Evolutionary conservation across 202 grass and related monocot genomes (phyloP).

Genomic region (Musa balbisiana): DNA sequence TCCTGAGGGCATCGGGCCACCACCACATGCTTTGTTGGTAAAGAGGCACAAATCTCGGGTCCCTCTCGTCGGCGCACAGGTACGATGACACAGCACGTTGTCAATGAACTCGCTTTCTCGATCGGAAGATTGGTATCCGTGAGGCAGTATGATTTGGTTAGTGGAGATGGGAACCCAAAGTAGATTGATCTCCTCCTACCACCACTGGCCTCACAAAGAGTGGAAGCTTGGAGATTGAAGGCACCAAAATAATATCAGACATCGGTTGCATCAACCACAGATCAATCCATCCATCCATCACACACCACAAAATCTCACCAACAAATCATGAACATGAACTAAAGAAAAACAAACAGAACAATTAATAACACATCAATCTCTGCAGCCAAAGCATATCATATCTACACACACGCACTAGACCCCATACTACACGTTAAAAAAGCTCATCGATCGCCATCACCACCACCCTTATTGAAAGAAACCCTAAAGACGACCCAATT

Average conservation of each 20-base stretch:
- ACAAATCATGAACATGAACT: not conserved
- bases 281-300: not conserved
- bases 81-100: too few species aligned
- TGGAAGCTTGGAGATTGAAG: too few species aligned
- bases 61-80: not conserved
- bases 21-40: not conserved
- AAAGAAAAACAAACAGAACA: not conserved
- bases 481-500: not conserved
- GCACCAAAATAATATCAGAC: too few species aligned
- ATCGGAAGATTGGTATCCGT: too few species aligned
- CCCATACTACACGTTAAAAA: not conserved
- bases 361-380: not conserved
- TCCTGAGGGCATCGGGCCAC: not conserved
- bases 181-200: too few species aligned
- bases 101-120: too few species aligned
- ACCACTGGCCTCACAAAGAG: too few species aligned
- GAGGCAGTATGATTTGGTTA: too few species aligned
- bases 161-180: too few species aligned
- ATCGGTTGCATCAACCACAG: not conserved
- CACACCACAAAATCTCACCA: not conserved
- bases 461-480: not conserved
- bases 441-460: not conserved
- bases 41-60: not conserved
- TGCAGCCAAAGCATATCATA: not conserved
- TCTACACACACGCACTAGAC: not conserved